A percentile compares a stretch with the other conserved stretches of the same genome.
Evolutionary conservation across 306 rosid species (phyloP).

Genomic region (Hippophae gyantsensis): DNA sequence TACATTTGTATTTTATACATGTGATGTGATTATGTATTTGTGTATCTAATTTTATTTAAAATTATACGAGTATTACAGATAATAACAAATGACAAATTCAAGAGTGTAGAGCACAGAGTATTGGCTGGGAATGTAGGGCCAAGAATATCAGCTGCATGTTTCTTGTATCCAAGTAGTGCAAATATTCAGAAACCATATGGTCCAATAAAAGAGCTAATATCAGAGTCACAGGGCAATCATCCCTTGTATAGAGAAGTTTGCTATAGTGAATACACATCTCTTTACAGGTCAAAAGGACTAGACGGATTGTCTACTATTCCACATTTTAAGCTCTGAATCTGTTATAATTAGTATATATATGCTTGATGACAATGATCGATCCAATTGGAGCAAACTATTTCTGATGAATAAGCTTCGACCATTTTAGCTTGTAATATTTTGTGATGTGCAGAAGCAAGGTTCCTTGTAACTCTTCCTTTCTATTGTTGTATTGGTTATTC

Average conservation of each 20-base stretch:
- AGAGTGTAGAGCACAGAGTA: conserved; percentile 21
- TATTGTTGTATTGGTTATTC: no score
- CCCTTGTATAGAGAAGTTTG: conserved; percentile 3
- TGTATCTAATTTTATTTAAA: no score
- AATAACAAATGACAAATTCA: conserved; percentile 13
- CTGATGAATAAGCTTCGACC: no score
- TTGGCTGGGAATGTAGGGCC: conserved; percentile 8
- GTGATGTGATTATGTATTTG: no score
- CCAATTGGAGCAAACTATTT: no score
- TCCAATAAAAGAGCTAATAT: conserved; percentile 13
- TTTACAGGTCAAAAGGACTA: not conserved
- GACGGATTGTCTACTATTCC: conserved; percentile 8
- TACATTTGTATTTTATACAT: no score
- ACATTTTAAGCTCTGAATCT: not conserved
- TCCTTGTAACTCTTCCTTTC: no score
- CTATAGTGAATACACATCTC: conserved; percentile 3
- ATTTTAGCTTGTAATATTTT: no score
- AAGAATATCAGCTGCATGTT: conserved; percentile 19
- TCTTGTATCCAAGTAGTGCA: conserved; percentile 6
- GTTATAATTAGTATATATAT: no score
- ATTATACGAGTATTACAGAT: not conserved
- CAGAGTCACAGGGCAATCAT: conserved; percentile 3
- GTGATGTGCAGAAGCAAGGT: no score
- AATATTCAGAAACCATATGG: conserved; percentile 13
- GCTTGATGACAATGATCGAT: no score